A percentile compares a stretch with the other conserved stretches of the same genome.
Evolutionary conservation across 1,284 basidiomycete genomes (phyloP).

Genomic region (Nidula niveotomentosa): DNA sequence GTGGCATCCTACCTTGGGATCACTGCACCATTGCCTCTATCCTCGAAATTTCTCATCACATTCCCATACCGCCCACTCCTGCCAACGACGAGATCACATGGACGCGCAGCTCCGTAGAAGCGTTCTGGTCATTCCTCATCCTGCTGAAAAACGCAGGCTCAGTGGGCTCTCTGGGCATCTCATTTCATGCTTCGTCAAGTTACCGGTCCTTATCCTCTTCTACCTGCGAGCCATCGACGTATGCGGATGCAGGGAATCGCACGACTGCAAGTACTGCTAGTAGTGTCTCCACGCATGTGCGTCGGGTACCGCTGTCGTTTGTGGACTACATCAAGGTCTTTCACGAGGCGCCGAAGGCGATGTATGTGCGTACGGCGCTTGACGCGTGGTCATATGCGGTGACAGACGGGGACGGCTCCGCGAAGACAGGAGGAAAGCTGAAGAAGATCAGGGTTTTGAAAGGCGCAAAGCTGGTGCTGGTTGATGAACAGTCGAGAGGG

Average conservation of each 20-base stretch:
- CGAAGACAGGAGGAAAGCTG: conserved; percentile 1
- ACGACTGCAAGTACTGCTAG: not conserved
- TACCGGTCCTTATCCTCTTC: not conserved
- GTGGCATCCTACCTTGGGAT: conserved; percentile 53
- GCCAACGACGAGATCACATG: conserved; percentile 38
- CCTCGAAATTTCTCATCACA: conserved; percentile 21
- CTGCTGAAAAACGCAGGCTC: conserved; percentile 33
- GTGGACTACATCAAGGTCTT: conserved; percentile 63
- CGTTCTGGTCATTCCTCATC: conserved; percentile 56
- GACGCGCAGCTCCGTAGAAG: conserved; percentile 42
- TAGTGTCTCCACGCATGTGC: not conserved
- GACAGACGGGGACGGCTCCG: not conserved
- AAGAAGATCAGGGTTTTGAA: conserved; percentile 32
- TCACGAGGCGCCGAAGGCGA: conserved; percentile 50
- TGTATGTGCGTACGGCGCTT: conserved; percentile 49
- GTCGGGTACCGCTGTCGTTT: conserved; percentile 20
- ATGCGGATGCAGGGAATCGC: conserved; percentile 2
- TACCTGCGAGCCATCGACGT: not conserved
- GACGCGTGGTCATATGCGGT: conserved; percentile 46
- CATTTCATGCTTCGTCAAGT: conserved; percentile 41
- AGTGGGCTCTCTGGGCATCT: conserved; percentile 50
- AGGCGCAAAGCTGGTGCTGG: conserved; percentile 38
- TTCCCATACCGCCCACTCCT: conserved; percentile 13
- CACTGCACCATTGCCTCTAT: conserved; percentile 44
- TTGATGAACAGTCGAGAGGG: conserved; percentile 42